phyloP scores from a whole-genome alignment of 345 rosid genomes.

The Eutrema heterophyllum region DNA sequence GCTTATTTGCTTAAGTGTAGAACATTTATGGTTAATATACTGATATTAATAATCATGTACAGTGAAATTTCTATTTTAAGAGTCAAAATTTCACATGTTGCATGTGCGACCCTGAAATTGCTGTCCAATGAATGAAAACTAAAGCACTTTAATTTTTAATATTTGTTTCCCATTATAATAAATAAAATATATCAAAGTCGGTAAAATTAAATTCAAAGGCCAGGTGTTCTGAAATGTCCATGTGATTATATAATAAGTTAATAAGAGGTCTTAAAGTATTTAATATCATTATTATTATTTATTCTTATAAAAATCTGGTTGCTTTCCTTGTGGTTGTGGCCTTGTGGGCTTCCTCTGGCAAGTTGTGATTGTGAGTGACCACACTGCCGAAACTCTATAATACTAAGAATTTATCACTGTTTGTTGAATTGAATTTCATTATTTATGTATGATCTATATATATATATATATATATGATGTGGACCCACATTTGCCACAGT shows the following conservation, averaged over 20 bases:
- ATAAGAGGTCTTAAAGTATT: conserved; percentile 14
- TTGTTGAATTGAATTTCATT: not conserved
- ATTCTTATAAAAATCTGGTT: not conserved
- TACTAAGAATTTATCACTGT: not conserved
- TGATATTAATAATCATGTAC: not conserved
- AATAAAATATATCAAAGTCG: not conserved
- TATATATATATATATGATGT: conserved; percentile 9
- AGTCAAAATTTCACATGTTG: conserved; percentile 32
- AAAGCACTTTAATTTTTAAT: not conserved
- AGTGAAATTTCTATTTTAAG: conserved; percentile 24
- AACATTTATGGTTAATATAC: not conserved
- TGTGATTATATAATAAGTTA: conserved; percentile 17
- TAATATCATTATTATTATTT: not conserved
- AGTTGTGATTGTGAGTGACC: conserved; percentile 23
- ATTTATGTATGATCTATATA: no score
- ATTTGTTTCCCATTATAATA: not conserved
- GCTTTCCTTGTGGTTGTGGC: conserved; percentile 12
- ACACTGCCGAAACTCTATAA: not conserved
- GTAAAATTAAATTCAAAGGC: conserved; percentile 22
- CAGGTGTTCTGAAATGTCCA: conserved; percentile 36
- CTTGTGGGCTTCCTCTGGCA: conserved; percentile 25
- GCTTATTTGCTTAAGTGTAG: not conserved
- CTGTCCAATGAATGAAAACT: conserved; percentile 21
- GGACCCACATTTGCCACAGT: conserved; percentile 16
- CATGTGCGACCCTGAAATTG: conserved; percentile 35